Evolutionary conservation across 192 early-diverging fungal species (phyloP).

Genomic region (Coemansia sp.): DNA sequence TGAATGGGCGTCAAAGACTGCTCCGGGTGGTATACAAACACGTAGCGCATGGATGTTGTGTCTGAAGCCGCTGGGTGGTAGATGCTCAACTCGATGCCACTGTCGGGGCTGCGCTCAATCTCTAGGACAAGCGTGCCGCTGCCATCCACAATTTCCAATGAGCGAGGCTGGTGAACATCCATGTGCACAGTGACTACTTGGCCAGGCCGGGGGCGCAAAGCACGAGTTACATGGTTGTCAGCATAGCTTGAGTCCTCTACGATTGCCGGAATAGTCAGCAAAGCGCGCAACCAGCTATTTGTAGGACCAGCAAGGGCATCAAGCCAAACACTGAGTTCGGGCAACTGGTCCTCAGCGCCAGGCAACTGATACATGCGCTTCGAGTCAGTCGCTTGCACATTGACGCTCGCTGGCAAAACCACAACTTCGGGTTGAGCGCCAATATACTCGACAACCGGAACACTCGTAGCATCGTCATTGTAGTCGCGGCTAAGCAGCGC

Average conservation of each 20-base stretch:
- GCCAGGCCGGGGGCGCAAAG: slow-evolving; percentile 60
- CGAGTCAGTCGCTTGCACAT: neutral
- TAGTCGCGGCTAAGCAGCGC: slow-evolving; percentile 74
- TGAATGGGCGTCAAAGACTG: slow-evolving; percentile 76
- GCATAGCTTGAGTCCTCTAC: slow-evolving; percentile 65
- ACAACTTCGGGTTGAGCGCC: slow-evolving; percentile 16
- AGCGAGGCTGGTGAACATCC: neutral
- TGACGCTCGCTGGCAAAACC: neutral
- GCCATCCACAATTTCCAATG: neutral
- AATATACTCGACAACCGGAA: slow-evolving; percentile 82
- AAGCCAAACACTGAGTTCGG: slow-evolving; percentile 57
- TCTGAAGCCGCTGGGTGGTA: neutral
- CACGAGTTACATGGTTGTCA: slow-evolving; percentile 59
- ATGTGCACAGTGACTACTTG: slow-evolving; percentile 40
- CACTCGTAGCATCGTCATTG: slow-evolving; percentile 54
- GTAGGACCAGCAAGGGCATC: slow-evolving; percentile 66
- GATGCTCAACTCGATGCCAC: neutral
- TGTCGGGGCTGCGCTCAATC: neutral
- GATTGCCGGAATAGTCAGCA: slow-evolving; percentile 68
- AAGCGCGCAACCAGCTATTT: slow-evolving; percentile 80
- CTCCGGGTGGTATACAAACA: slow-evolving; percentile 73
- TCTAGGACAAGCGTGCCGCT: neutral
- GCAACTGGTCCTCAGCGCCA: neutral
- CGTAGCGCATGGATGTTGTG: slow-evolving; percentile 56
- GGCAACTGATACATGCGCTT: slow-evolving; percentile 16